Percentiles rank a stretch among this genome's conserved stretches.
These are phyloP conservation scores for Fusarium sp. DNA, from an alignment of 2,329 filamentous ascomycete genomes.

Conservation along the genomic window DNA sequence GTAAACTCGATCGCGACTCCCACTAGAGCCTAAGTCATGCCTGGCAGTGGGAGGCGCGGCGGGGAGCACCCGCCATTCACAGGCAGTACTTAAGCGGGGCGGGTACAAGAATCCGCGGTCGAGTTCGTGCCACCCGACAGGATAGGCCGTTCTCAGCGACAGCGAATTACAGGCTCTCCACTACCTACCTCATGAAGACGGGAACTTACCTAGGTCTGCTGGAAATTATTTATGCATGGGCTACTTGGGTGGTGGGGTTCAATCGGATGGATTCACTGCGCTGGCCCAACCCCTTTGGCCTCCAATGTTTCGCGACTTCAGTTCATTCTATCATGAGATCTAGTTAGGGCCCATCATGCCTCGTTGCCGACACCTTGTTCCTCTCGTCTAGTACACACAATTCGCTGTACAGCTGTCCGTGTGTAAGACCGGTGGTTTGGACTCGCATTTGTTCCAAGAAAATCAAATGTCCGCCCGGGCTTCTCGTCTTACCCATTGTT, in stretches of 20 bases:
- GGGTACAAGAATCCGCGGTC: neutral
- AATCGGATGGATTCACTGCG: neutral
- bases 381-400: neutral
- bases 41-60: constrained; percentile 28
- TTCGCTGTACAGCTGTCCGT: neutral
- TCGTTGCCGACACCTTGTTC: constrained; percentile 1
- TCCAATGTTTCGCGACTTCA: constrained; percentile 19
- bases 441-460: constrained; percentile 6
- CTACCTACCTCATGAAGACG: neutral
- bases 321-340: constrained; percentile 30
- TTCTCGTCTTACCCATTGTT: neutral
- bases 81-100: constrained; percentile 24
- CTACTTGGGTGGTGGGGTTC: neutral
- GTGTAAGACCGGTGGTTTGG: neutral
- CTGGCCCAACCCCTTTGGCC: constrained; percentile 25
- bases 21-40: constrained; percentile 43
- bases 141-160: constrained; percentile 10
- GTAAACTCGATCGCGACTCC: constrained; percentile 48
- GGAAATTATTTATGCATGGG: neutral
- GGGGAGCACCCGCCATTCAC: constrained; percentile 38
- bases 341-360: constrained; percentile 32
- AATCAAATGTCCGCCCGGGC: constrained; percentile 29
- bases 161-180: constrained; percentile 27
- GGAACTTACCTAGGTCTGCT: neutral
- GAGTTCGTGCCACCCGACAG: constrained; percentile 7